Conservation (phyloP, 2,329 filamentous ascomycete species). For the Dendrostoma leiphaemia region DNA sequence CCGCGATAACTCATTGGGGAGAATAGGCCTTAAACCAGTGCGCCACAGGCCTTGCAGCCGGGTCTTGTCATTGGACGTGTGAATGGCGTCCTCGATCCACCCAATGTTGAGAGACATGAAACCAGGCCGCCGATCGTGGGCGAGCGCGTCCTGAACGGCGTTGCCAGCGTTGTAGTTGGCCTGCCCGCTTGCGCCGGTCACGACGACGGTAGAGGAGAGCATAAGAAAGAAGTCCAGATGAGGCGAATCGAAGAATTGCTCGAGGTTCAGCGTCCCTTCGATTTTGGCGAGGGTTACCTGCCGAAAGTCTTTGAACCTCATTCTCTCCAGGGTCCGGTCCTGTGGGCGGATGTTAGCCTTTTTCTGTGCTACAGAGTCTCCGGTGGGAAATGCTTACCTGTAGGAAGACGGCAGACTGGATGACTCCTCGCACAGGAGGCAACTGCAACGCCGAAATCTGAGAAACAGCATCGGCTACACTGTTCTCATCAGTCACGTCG, state of each 20-base stretch:
- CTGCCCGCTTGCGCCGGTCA: constrained; percentile 56
- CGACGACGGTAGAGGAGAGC: constrained; percentile 50
- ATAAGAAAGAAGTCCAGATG: constrained; percentile 46
- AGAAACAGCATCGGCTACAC: neutral
- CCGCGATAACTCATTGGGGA: neutral
- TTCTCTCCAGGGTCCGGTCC: constrained; percentile 51
- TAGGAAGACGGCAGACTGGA: constrained; percentile 50
- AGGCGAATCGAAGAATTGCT: constrained; percentile 38
- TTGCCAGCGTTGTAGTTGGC: constrained; percentile 44
- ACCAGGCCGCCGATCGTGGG: constrained; percentile 2
- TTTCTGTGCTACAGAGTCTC: too few species aligned
- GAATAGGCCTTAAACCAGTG: neutral
- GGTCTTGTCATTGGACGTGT: neutral
- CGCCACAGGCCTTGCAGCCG: neutral
- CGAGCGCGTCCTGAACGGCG: neutral
- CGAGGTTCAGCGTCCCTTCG: constrained; percentile 51
- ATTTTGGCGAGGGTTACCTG: constrained; percentile 44
- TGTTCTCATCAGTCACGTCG: neutral
- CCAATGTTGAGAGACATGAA: constrained; percentile 11
- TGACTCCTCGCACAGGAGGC: constrained; percentile 41
- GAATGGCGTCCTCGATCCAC: neutral
- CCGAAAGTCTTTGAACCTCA: constrained; percentile 47
- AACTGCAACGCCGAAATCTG: constrained; percentile 24
- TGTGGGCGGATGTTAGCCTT: constrained; percentile 3
- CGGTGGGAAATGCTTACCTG: constrained; percentile 33